phyloP scores from a whole-genome alignment of 2,329 filamentous ascomycete species.

The Aspergillus ochraceus region DNA sequence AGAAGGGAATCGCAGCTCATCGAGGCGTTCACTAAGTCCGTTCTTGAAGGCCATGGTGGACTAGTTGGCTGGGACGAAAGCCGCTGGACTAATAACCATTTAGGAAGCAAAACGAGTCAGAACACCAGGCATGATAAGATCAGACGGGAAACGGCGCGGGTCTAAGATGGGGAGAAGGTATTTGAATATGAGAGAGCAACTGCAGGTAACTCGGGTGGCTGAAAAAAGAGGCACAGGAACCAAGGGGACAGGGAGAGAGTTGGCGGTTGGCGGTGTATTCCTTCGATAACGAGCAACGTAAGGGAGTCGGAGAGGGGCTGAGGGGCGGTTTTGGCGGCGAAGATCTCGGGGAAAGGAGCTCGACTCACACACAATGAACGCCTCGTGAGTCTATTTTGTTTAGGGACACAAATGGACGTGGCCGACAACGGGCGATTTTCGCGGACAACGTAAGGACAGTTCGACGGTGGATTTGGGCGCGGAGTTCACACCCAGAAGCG shows the following conservation, averaged over 20 bases:
- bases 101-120: conserved; percentile 26
- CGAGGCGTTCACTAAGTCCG: conserved; percentile 66
- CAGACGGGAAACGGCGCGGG: neutral
- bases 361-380: conserved; percentile 42
- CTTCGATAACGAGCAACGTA: conserved; percentile 29
- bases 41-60: conserved; percentile 64
- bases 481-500: conserved; percentile 13
- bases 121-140: conserved; percentile 20
- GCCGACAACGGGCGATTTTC: neutral
- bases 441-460: conserved; percentile 22
- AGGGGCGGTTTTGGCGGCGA: conserved; percentile 32
- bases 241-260: conserved; percentile 8
- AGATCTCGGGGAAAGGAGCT: conserved; percentile 27
- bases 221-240: conserved; percentile 16
- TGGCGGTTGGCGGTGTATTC: conserved; percentile 34
- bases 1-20: conserved; percentile 75
- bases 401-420: conserved; percentile 10
- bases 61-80: conserved; percentile 21
- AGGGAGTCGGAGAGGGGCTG: conserved; percentile 38
- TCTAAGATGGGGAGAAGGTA: conserved; percentile 10
- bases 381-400: conserved; percentile 31
- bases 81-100: conserved; percentile 33
- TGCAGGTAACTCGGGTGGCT: conserved; percentile 14
- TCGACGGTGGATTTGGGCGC: conserved; percentile 11
- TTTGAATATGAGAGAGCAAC: conserved; percentile 12